A percentile compares a stretch with the other conserved stretches of the same genome.
Evolutionary conservation across 345 rosid genomes (phyloP).

Genomic region (Microthlaspi erraticum): DNA sequence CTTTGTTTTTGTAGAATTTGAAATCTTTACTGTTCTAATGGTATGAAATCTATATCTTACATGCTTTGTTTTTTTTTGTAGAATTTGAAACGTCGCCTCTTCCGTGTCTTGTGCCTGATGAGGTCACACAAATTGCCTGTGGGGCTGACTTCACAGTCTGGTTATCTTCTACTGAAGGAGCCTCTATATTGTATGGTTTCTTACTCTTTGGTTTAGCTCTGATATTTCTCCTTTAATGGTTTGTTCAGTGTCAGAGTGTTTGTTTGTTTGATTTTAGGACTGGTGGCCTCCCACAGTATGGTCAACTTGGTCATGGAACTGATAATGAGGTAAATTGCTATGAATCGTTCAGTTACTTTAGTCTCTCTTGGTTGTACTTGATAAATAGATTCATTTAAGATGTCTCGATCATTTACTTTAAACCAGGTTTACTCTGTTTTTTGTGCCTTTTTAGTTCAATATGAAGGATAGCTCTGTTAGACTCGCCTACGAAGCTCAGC

Average conservation of each 20-base stretch:
- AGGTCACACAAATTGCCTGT: slow-evolving; percentile 77
- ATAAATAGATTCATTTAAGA: neutral
- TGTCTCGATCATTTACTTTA: neutral
- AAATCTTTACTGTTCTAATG: slow-evolving; percentile 12
- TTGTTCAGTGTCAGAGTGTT: slow-evolving; percentile 34
- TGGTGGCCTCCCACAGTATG: slow-evolving; percentile 98
- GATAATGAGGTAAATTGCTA: slow-evolving; percentile 76
- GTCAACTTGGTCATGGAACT: slow-evolving; percentile 99
- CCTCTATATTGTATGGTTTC: slow-evolving; percentile 91
- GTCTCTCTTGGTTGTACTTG: slow-evolving; percentile 8
- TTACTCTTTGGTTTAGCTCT: slow-evolving; percentile 42
- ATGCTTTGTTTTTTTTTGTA: slow-evolving; percentile 47
- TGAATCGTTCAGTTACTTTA: neutral
- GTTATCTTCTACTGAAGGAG: slow-evolving; percentile 87
- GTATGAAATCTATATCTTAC: neutral
- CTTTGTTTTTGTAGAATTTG: no score
- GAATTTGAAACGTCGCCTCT: slow-evolving; percentile 81
- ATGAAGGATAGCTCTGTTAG: slow-evolving; percentile 90
- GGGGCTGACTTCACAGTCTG: slow-evolving; percentile 97
- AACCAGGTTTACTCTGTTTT: slow-evolving; percentile 19
- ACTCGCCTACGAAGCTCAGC: slow-evolving; percentile 95
- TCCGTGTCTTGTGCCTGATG: slow-evolving; percentile 77
- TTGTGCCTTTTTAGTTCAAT: slow-evolving; percentile 62
- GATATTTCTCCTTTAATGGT: neutral
- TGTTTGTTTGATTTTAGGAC: slow-evolving; percentile 62